Percentiles rank a stretch among this genome's conserved stretches.
Evolutionary conservation across 345 rosid species (phyloP).

Genomic region (Syzygium oleosum): DNA sequence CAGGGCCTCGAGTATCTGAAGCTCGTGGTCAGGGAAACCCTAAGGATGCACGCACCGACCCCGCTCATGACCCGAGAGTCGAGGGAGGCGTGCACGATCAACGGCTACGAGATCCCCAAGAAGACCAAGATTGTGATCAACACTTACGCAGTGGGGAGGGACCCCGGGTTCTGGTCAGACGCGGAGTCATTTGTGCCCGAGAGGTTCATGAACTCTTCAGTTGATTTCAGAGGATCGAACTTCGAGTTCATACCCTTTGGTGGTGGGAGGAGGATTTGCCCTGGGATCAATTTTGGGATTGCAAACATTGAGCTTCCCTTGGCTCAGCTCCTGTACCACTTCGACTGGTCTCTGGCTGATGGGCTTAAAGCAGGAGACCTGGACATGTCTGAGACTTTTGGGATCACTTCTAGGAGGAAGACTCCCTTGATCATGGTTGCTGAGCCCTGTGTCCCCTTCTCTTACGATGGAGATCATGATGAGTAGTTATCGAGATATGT

Average conservation of each 20-base stretch:
- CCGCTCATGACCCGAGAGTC: slow-evolving; percentile 5
- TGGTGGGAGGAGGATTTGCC: slow-evolving; percentile 9
- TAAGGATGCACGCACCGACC: slow-evolving; percentile 3
- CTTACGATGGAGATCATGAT: not conserved
- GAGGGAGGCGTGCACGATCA: not conserved
- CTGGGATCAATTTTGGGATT: slow-evolving; percentile 3
- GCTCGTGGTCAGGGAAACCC: slow-evolving; percentile 4
- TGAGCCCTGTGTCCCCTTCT: not conserved
- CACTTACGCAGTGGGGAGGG: slow-evolving; percentile 8
- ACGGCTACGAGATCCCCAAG: slow-evolving; percentile 5
- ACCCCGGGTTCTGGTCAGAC: slow-evolving; percentile 2
- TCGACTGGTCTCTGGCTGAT: slow-evolving; percentile 8
- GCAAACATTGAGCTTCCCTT: slow-evolving; percentile 6
- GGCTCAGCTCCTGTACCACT: slow-evolving; percentile 9
- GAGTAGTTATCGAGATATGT: not conserved
- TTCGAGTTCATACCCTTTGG: slow-evolving; percentile 13
- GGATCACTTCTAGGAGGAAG: not conserved
- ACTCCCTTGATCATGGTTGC: not conserved
- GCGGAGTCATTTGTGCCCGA: slow-evolving; percentile 7
- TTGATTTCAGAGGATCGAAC: slow-evolving; percentile 4
- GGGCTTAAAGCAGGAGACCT: not conserved
- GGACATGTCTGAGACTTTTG: slow-evolving; percentile 8
- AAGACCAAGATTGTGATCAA: slow-evolving; percentile 8
- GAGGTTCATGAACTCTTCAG: slow-evolving; percentile 2
- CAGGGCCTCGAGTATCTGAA: slow-evolving; percentile 6